phyloP scores from a whole-genome alignment of 129 eudicot species.

The Pulicaria dysenterica region DNA sequence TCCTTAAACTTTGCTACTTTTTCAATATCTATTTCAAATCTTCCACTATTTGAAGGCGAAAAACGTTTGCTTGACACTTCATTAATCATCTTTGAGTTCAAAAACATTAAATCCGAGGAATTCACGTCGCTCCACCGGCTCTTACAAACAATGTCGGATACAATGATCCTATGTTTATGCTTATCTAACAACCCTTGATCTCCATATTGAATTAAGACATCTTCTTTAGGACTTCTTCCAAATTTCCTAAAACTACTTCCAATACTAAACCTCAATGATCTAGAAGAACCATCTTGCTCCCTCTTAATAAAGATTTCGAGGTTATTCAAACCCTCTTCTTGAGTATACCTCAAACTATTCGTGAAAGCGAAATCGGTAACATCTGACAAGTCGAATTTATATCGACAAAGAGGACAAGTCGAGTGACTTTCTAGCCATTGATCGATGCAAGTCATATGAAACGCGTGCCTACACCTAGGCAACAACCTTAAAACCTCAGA shows the following conservation, averaged over 20 bases:
- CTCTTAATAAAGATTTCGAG: constrained; percentile 54
- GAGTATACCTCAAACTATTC: constrained; percentile 47
- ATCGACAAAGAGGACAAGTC: constrained; percentile 63
- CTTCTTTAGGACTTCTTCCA: constrained; percentile 41
- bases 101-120: constrained; percentile 49
- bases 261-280: constrained; percentile 50
- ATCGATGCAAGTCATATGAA: constrained; percentile 65
- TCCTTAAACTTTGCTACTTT: constrained; percentile 47
- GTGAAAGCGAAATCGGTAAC: constrained; percentile 33
- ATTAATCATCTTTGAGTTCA: constrained; percentile 61
- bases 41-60: constrained; percentile 41
- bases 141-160: constrained; percentile 52
- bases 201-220: constrained; percentile 40
- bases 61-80: constrained; percentile 44
- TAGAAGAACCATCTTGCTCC: constrained; percentile 45
- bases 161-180: constrained; percentile 56
- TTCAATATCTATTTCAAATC: constrained; percentile 33
- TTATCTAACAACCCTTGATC: constrained; percentile 43
- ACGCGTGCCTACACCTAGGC: constrained; percentile 68
- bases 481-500: constrained; percentile 52
- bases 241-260: constrained; percentile 40
- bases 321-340: constrained; percentile 39
- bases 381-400: constrained; percentile 39
- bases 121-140: constrained; percentile 68
- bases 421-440: constrained; percentile 62